Evolutionary conservation across 2,329 filamentous ascomycete genomes (phyloP).

Genomic region (Aureobasidium leucospermi): DNA sequence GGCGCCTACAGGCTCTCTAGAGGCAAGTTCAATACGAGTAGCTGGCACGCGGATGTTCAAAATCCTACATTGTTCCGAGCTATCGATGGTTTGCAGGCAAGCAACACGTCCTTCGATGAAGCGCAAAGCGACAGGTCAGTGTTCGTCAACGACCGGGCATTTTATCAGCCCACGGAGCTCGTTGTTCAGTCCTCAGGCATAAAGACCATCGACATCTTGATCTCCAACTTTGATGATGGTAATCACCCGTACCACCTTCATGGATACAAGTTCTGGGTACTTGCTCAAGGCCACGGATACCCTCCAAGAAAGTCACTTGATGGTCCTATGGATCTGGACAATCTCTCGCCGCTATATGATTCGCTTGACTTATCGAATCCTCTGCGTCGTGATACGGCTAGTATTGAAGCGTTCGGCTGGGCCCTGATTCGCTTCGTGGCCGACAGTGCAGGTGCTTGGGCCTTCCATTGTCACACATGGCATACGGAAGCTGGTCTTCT

Average conservation of each 20-base stretch:
- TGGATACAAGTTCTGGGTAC: constrained; percentile 31
- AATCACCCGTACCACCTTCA: constrained; percentile 31
- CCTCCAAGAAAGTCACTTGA: constrained; percentile 21
- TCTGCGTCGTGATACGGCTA: constrained; percentile 46
- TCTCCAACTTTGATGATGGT: constrained; percentile 30
- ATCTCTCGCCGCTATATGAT: constrained; percentile 25
- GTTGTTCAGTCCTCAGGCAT: constrained; percentile 31
- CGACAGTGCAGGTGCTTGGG: constrained; percentile 53
- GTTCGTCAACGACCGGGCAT: constrained; percentile 26
- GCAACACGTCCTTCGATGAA: constrained; percentile 23
- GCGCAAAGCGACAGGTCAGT: constrained; percentile 16
- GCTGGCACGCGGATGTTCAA: constrained; percentile 43
- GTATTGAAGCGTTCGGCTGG: constrained; percentile 50
- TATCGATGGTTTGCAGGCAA: constrained; percentile 36
- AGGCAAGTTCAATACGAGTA: constrained; percentile 52
- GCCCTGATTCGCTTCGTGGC: constrained; percentile 47
- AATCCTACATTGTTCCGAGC: constrained; percentile 46
- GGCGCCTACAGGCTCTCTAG: constrained; percentile 51
- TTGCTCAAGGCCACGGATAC: constrained; percentile 29
- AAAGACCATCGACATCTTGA: constrained; percentile 30
- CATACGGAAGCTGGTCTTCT: constrained; percentile 51
- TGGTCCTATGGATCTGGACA: constrained; percentile 20
- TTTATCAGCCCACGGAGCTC: constrained; percentile 24
- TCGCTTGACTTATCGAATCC: constrained; percentile 34
- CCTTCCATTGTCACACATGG: constrained; percentile 55